Percentiles rank a stretch among this genome's conserved stretches.
Evolutionary conservation across 2,329 filamentous ascomycete genomes (phyloP).

Genomic region (Colletotrichum kahawae): DNA sequence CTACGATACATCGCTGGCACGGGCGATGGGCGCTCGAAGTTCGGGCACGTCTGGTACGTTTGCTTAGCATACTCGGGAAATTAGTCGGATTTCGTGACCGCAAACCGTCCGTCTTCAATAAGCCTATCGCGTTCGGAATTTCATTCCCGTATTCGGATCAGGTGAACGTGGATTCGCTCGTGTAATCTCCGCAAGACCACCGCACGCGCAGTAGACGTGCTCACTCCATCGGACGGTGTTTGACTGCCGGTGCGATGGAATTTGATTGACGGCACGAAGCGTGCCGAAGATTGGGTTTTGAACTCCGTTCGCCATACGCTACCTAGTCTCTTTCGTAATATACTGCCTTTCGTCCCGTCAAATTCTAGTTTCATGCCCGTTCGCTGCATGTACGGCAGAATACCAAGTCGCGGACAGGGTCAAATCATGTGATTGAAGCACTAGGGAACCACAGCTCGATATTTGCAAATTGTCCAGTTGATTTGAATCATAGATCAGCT

Average conservation of each 20-base stretch:
- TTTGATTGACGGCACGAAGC: background rate
- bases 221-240: background rate
- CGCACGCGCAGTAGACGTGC: background rate
- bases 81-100: background rate
- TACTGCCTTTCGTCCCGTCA: background rate
- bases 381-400: too few species aligned
- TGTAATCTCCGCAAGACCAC: background rate
- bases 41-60: background rate
- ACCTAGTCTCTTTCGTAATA: background rate
- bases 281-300: background rate
- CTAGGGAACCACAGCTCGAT: background rate
- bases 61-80: background rate
- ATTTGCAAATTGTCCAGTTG: background rate
- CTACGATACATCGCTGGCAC: background rate
- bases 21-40: background rate
- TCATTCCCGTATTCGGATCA: background rate
- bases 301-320: background rate
- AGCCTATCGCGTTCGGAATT: background rate
- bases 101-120: background rate
- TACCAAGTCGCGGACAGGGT: background rate
- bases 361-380: background rate
- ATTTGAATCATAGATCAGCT: background rate
- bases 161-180: background rate
- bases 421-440: background rate
- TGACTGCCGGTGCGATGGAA: background rate